These are phyloP conservation scores for Puccinia polysora DNA, from an alignment of 1,284 basidiomycete genomes.

Conservation along the genomic window DNA sequence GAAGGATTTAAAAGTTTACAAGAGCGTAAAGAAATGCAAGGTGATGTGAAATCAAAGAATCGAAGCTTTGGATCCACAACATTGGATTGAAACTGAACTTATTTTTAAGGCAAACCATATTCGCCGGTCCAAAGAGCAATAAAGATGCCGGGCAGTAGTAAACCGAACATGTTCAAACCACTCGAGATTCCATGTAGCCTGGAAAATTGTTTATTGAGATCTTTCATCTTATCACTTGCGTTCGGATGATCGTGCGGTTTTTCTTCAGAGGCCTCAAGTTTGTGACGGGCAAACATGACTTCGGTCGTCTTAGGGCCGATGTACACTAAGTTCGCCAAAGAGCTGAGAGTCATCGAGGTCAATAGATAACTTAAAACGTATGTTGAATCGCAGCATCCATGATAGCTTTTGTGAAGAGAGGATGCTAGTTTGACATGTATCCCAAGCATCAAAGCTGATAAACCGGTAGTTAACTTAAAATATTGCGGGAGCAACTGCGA, in stretches of 20 bases:
- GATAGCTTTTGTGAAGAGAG: constrained; percentile 52
- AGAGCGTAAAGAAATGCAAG: no score
- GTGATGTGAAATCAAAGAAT: no score
- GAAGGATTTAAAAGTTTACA: no score
- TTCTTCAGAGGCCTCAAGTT: constrained; percentile 68
- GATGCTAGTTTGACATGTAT: constrained; percentile 65
- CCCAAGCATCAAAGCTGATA: constrained; percentile 61
- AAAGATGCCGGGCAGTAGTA: constrained; percentile 22
- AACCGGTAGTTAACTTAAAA: constrained; percentile 62
- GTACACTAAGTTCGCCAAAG: constrained; percentile 55
- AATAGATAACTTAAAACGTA: constrained; percentile 28
- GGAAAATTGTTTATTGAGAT: constrained; percentile 32
- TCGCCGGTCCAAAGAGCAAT: constrained; percentile 32
- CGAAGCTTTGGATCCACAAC: no score
- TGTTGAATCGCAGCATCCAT: constrained; percentile 54
- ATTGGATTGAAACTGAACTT: no score
- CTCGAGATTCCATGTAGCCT: constrained; percentile 31
- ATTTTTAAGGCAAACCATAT: constrained; percentile 21
- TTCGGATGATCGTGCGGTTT: constrained; percentile 63
- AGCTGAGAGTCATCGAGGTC: constrained; percentile 28
- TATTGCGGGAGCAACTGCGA: constrained; percentile 70
- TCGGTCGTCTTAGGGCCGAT: constrained; percentile 53
- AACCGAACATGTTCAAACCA: constrained; percentile 28
- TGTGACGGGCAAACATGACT: constrained; percentile 67
- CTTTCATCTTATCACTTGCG: constrained; percentile 55